A percentile compares a stretch with the other conserved stretches of the same genome.
These are phyloP conservation scores for Solanum sejunctum DNA, from an alignment of 257 asterid genomes.

Conservation along the genomic window DNA sequence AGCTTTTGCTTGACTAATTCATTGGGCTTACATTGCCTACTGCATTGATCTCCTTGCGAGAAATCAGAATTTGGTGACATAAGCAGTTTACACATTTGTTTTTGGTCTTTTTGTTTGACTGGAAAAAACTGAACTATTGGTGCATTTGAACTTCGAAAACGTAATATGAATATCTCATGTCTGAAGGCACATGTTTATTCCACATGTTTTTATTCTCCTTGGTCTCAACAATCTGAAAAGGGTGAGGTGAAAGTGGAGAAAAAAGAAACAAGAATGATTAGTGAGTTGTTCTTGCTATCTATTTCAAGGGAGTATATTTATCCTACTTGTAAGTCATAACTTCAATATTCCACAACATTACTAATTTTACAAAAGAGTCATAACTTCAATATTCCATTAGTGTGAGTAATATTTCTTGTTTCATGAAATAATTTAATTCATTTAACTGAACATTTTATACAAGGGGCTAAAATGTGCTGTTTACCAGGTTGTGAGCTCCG, in stretches of 20 bases:
- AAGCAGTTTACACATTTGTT: not conserved
- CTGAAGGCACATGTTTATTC: not conserved
- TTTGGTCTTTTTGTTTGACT: not conserved
- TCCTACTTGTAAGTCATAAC: not conserved
- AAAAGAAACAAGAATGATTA: not conserved
- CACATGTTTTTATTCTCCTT: not conserved
- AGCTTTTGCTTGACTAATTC: not conserved
- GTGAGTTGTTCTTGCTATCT: not conserved
- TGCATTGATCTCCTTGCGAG: not conserved
- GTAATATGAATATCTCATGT: not conserved
- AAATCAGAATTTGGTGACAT: not conserved
- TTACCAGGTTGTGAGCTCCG: slow-evolving; percentile 94
- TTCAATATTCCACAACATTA: not conserved
- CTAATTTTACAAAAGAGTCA: not conserved
- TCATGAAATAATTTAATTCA: not conserved
- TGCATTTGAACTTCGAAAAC: not conserved
- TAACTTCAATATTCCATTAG: not conserved
- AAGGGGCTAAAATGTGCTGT: not conserved
- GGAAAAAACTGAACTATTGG: not conserved
- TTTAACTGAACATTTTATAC: slow-evolving; percentile 4
- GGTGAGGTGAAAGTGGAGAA: not conserved
- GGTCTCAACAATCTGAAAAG: not conserved
- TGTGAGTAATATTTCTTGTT: not conserved
- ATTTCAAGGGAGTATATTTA: not conserved
- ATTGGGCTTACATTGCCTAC: not conserved